Percentiles rank a stretch among this genome's conserved stretches.
Evolutionary conservation across 176 grass and related monocot species (phyloP).

Genomic region (Rhynchospora tenuis): DNA sequence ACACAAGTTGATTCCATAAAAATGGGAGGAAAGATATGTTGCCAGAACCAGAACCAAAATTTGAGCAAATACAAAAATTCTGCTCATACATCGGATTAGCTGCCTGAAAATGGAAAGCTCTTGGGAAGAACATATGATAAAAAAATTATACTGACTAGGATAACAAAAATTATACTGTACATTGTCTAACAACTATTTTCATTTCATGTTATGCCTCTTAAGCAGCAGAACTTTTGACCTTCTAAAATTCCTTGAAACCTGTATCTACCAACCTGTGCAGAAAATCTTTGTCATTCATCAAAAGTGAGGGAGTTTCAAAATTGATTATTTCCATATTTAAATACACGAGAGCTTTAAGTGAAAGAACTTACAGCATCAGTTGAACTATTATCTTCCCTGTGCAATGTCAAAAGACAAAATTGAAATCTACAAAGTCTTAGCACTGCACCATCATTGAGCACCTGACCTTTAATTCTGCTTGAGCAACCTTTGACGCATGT

Average conservation of each 20-base stretch:
- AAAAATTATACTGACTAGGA: slow-evolving; percentile 11
- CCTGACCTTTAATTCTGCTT: neutral
- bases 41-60: slow-evolving; percentile 1
- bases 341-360: neutral
- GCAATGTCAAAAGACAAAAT: slow-evolving; percentile 2
- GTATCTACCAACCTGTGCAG: neutral
- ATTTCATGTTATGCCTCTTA: neutral
- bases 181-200: slow-evolving; percentile 5
- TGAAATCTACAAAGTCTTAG: neutral
- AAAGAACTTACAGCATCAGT: slow-evolving; percentile 1
- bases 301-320: neutral
- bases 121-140: neutral
- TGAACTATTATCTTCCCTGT: slow-evolving; percentile 5
- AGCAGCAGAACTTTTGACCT: neutral
- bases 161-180: slow-evolving; percentile 16
- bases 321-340: neutral
- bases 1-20: slow-evolving; percentile 2
- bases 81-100: slow-evolving; percentile 16
- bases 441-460: neutral
- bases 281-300: neutral
- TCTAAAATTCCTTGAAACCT: slow-evolving; percentile 8
- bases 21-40: slow-evolving; percentile 1
- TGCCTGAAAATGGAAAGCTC: slow-evolving; percentile 1
- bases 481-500: neutral
- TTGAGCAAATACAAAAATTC: slow-evolving; percentile 8